These are phyloP conservation scores for Mycosphaerella arachidis DNA, from an alignment of 2,329 filamentous ascomycete genomes.

Conservation along the genomic window DNA sequence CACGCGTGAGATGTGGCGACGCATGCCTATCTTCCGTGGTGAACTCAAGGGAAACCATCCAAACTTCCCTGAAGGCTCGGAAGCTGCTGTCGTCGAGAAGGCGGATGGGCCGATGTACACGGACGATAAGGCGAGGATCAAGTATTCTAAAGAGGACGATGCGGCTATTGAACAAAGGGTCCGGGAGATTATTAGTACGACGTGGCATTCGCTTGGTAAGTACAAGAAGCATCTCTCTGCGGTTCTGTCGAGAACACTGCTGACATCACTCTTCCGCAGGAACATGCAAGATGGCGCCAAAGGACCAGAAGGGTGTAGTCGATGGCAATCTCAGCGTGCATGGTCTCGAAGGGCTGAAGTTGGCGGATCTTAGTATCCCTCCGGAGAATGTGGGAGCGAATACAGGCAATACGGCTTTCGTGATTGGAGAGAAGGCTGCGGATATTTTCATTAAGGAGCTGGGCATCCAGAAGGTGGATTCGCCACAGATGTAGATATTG, in stretches of 20 bases:
- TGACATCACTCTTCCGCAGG: constrained; percentile 6
- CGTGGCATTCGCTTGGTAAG: constrained; percentile 41
- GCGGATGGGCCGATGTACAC: constrained; percentile 35
- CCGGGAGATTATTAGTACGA: constrained; percentile 38
- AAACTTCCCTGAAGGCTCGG: constrained; percentile 38
- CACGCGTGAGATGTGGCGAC: constrained; percentile 56
- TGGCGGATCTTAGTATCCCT: constrained; percentile 42
- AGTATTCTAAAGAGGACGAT: constrained; percentile 37
- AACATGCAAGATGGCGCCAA: constrained; percentile 39
- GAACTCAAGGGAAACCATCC: constrained; percentile 39
- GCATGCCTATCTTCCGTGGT: constrained; percentile 49
- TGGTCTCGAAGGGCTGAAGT: constrained; percentile 38
- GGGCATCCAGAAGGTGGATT: constrained; percentile 26
- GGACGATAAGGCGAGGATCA: constrained; percentile 45
- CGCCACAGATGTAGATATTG: constrained; percentile 1
- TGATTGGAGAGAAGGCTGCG: constrained; percentile 41
- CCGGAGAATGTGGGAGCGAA: constrained; percentile 45
- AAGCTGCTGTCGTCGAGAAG: constrained; percentile 39
- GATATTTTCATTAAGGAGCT: constrained; percentile 40
- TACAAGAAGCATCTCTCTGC: constrained; percentile 28
- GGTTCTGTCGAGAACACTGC: no score
- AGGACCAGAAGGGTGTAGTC: constrained; percentile 37
- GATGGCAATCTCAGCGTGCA: constrained; percentile 39
- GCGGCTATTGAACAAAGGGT: constrained; percentile 40
- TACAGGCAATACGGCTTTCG: constrained; percentile 45